Evolutionary conservation across 179 eudicot species (phyloP), one percentile per base, ranked within the genome.

Genomic region (Heliamphora pulchella): DNA sequence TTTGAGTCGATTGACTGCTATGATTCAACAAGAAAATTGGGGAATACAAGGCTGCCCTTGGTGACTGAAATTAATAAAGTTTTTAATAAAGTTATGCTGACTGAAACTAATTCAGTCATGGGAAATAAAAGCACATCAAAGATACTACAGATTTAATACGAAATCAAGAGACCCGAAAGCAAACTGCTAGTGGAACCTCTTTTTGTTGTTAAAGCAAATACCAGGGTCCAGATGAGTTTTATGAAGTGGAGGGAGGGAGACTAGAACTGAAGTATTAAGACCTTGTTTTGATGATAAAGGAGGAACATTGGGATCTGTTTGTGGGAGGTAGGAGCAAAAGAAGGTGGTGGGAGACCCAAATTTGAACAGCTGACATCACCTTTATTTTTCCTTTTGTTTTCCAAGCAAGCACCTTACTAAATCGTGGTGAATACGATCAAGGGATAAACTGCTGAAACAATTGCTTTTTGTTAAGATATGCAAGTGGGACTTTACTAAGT

Each of bases 401-500:
- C 70, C 9, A 3, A 65, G 46, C 9, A 1, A 8, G 6, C 14
- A 13, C 1, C 3, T 41, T 3, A 13, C 11, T 22, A 67, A 11
- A 67, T 67, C 3, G 39, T 11, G 11, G 50, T 67, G 48, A 67
- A 43, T 66, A 22, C 17, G 7, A 11, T 48, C 14, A 48, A 8
- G 14, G 43, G 71, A 6, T 67, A 67, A 67, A 67, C 43, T 67
- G 71, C 43, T 67, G 71, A 41, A 67, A 39, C n/a, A 67, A 41
- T 8, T 67, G 50, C 71, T 67, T 67, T 67, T 8, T 41, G 18
- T 67, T 67, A 22, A 66, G 48, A 41, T 41, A 67, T 67, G 71
- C 71, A 41, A 39, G 71, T 67, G 13, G 71, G 71, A 41, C 18
- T 67, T 67, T 39, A 31, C 31, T 31, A 31, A 31, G 31, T 31